Evolutionary conservation across 1,139 yeast genomes (phyloP).

Genomic region (Debaryomyces udenii): DNA sequence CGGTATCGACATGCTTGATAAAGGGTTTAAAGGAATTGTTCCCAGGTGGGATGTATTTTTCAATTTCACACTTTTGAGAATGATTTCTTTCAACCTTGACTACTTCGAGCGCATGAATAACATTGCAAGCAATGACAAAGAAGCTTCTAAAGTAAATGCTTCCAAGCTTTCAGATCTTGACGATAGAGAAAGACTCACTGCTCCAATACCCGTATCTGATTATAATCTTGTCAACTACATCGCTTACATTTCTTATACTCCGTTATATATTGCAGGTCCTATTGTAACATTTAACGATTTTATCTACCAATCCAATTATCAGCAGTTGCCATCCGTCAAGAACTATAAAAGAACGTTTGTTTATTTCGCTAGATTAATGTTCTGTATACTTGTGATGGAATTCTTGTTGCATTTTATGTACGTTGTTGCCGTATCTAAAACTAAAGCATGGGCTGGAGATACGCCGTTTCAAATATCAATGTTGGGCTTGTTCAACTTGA

Average conservation of each 20-base stretch:
- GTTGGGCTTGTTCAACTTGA: slow-evolving; percentile 90
- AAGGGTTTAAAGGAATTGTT: slow-evolving; percentile 70
- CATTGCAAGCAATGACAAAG: slow-evolving; percentile 15
- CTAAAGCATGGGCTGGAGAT: slow-evolving; percentile 88
- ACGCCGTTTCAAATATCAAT: slow-evolving; percentile 92
- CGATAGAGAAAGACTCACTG: slow-evolving; percentile 70
- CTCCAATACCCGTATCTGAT: slow-evolving; percentile 61
- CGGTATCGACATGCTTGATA: slow-evolving; percentile 56
- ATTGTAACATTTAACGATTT: slow-evolving; percentile 90
- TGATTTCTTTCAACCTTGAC: slow-evolving; percentile 84
- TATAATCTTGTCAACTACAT: slow-evolving; percentile 67
- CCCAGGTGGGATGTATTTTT: slow-evolving; percentile 95
- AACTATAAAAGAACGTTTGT: slow-evolving; percentile 50
- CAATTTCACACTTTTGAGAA: slow-evolving; percentile 83
- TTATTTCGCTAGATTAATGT: slow-evolving; percentile 67
- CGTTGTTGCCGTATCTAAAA: slow-evolving; percentile 88
- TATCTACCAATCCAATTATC: slow-evolving; percentile 64
- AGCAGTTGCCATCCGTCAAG: slow-evolving; percentile 44
- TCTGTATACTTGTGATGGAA: slow-evolving; percentile 88
- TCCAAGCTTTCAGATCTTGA: slow-evolving; percentile 30
- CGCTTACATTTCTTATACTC: slow-evolving; percentile 81
- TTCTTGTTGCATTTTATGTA: slow-evolving; percentile 82
- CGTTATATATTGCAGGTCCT: slow-evolving; percentile 94
- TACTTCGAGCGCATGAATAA: slow-evolving; percentile 52
- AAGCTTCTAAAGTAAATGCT: slow-evolving; percentile 15